Evolutionary conservation across 805 yeast genomes (phyloP).

Genomic region (Candida stauntonica): DNA sequence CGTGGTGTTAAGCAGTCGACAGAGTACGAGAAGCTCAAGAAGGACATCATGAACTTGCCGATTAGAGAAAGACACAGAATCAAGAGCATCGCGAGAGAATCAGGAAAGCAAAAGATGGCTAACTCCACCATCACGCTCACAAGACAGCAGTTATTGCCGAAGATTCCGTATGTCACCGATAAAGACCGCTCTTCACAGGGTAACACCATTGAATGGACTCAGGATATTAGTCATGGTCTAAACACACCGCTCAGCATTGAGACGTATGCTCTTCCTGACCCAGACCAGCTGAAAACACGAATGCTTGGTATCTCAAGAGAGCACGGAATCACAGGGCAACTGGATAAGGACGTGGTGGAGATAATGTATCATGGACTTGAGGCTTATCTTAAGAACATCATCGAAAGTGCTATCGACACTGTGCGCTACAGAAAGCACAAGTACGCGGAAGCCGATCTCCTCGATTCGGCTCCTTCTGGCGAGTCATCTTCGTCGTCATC

Average conservation of each 20-base stretch:
- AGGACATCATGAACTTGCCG: slow-evolving; percentile 82
- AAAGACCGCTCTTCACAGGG: slow-evolving; percentile 26
- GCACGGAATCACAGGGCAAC: slow-evolving; percentile 78
- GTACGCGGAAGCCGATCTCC: slow-evolving; percentile 30
- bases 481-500: background rate
- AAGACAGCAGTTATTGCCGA: slow-evolving; percentile 59
- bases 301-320: slow-evolving; percentile 85
- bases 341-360: slow-evolving; percentile 77
- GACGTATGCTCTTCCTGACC: slow-evolving; percentile 77
- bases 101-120: slow-evolving; percentile 75
- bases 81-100: slow-evolving; percentile 75
- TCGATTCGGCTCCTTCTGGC: slow-evolving; percentile 1
- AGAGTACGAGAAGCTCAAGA: slow-evolving; percentile 78
- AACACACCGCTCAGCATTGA: slow-evolving; percentile 79
- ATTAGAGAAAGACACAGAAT: slow-evolving; percentile 80
- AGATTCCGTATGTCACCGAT: slow-evolving; percentile 64
- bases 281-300: slow-evolving; percentile 57
- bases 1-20: slow-evolving; percentile 50
- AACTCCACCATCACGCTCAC: slow-evolving; percentile 64
- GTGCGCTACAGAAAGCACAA: slow-evolving; percentile 56
- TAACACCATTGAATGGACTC: slow-evolving; percentile 79
- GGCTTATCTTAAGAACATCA: slow-evolving; percentile 64
- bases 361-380: slow-evolving; percentile 78
- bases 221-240: slow-evolving; percentile 82
- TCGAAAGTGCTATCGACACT: slow-evolving; percentile 72